Evolutionary conservation across 2,329 filamentous ascomycete genomes (phyloP), one percentile per base, ranked within the genome.

Genomic region (Tympanopsis confertula): DNA sequence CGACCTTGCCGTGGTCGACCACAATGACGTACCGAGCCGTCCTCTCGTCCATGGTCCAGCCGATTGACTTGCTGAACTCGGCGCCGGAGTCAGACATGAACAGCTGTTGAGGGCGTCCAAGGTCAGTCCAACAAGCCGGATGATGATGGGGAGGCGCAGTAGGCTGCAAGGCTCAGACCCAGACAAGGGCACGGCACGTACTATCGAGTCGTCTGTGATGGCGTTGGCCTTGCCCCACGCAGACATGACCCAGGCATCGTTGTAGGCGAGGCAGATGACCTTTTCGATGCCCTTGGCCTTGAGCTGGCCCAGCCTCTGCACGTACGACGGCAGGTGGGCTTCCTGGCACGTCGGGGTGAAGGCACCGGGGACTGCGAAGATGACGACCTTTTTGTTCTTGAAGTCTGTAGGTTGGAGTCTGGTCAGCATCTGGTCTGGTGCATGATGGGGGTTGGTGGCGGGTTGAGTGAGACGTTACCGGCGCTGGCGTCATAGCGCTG

Each of bases 191-290:
- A 20, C 33, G 5, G 14, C 28, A 60, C 68, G 41, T 58, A 79
- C 69, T 50, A 82, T 75, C 51, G 74, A 71, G 43, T 82, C 72
- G 36, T 65, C 65, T 50, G 69, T 76, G 46, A 82, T 69, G 13
- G 62, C 62, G 55, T 84, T 83, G 48, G 80, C 78, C 63, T 84
- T 84, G 51, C 72, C 72, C 77, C 77, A 82, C 20, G 77, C 78
- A 53, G 69, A 75, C 78, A 84, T 83, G 45, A 84, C 79, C 53
- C 62, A 82, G n/a, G 73, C 66, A 59, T 84, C 80, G 53, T 84
- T 84, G 57, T 60, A 78, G 15, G 78, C 78, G 49, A 83, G 72
- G 43, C 80, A 69, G 29, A 74, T 76, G 39, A 84, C 69, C 35
- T 78, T 51, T 53, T 84, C 79, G 40, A 84, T 78, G 44, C 77